Evolutionary conservation across 176 grass and related monocot genomes (phyloP), one percentile per base, ranked within the genome.

Genomic region (Alloteropsis semialata): DNA sequence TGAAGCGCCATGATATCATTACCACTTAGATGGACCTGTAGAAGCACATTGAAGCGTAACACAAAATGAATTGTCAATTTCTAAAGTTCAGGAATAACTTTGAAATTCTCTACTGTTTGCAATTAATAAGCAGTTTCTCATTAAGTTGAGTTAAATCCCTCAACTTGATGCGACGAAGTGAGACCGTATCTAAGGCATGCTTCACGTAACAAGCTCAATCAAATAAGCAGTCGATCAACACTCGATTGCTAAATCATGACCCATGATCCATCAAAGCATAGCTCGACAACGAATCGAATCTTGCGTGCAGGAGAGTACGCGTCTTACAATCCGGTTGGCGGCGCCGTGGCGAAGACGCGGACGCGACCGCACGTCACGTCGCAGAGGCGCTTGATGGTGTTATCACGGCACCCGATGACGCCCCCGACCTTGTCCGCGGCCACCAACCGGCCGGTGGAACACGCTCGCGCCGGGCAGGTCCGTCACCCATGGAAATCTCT

Each of bases 361-460:
- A 92, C 83, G 37, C 89, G 77, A 70, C 91, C 89, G 75, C 81
- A 82, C 19, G 94, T 92, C 84, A 76, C 94, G 78, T 90, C 87
- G 74, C 89, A 89, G 29, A 97, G 91, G 16, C 82, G 90, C 82
- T 72, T 90, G 82, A 97, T 72, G 65, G 83, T 48, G 49, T 93
- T 84, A 8, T 91, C 94, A 45, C 85, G 84, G 65, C 89, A 84
- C 14, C 94, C 94, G 24, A 97, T 97, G 80, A 97, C 82, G 63
- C 87, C 75, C 51, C 94, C 84, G 28, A 91, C 89, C 84, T 90
- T 90, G 62, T 86, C 72, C 80, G 82, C 54, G 19, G 89, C 84
- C 45, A 97, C 91, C 58, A n/a, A 92, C 82, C 74, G 94, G 50
- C 39, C 91, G n/a, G n/a, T n/a, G 82, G 80, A 92, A 97, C 50